Evolutionary conservation across 2,329 filamentous ascomycete species (phyloP).

Genomic region (Claviceps citrina): DNA sequence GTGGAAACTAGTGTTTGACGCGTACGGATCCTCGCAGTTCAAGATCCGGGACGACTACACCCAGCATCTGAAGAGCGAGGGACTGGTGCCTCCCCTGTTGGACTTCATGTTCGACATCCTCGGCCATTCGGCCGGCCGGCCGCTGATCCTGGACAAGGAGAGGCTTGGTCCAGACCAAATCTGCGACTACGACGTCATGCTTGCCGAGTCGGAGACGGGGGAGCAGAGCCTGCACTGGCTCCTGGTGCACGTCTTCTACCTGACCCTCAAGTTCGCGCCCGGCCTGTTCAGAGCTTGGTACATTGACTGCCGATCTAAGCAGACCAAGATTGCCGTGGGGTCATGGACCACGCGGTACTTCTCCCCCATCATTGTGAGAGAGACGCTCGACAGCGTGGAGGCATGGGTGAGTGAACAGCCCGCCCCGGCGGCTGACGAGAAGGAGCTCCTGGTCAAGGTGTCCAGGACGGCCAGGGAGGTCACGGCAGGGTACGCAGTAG

Average conservation of each 20-base stretch:
- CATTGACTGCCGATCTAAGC: slow-evolving; percentile 62
- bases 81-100: slow-evolving; percentile 53
- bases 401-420: slow-evolving; percentile 47
- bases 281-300: slow-evolving; percentile 74
- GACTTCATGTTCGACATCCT: slow-evolving; percentile 74
- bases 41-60: slow-evolving; percentile 72
- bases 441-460: slow-evolving; percentile 52
- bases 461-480: slow-evolving; percentile 59
- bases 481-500: slow-evolving; percentile 70
- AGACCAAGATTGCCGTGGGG: slow-evolving; percentile 67
- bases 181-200: slow-evolving; percentile 34
- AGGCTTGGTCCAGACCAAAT: slow-evolving; percentile 44
- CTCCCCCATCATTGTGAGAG: slow-evolving; percentile 51
- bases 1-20: slow-evolving; percentile 82
- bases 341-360: slow-evolving; percentile 76
- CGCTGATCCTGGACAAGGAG: slow-evolving; percentile 57
- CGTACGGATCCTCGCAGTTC: slow-evolving; percentile 62
- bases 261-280: slow-evolving; percentile 61
- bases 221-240: slow-evolving; percentile 72
- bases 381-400: slow-evolving; percentile 52
- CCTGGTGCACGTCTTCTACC: slow-evolving; percentile 72
- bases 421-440: slow-evolving; percentile 31
- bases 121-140: slow-evolving; percentile 58
- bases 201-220: slow-evolving; percentile 41
- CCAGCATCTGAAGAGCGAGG: slow-evolving; percentile 59